These are phyloP conservation scores for Fonsecaea multimorphosa DNA, from an alignment of 2,329 filamentous ascomycete genomes.

Conservation along the genomic window DNA sequence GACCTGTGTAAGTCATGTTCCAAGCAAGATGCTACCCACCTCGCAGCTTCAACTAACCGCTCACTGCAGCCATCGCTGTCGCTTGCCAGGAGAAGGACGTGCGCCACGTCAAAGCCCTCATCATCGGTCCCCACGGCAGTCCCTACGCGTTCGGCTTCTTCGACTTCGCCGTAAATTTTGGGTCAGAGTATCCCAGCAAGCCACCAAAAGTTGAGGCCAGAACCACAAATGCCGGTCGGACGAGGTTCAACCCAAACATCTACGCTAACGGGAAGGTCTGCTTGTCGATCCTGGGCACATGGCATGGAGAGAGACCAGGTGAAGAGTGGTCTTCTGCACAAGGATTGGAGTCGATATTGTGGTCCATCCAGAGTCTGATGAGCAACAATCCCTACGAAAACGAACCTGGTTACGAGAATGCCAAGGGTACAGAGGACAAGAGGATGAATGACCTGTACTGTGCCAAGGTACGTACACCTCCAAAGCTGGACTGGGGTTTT, in stretches of 20 bases:
- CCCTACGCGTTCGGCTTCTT: constrained; percentile 98
- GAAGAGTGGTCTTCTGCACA: constrained; percentile 98
- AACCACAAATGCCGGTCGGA: constrained; percentile 87
- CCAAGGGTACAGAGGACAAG: constrained; percentile 71
- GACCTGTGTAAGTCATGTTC: constrained; percentile 73
- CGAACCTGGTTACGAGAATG: constrained; percentile 88
- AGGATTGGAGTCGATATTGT: constrained; percentile 88
- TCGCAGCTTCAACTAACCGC: constrained; percentile 25
- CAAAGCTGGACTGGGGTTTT: neutral
- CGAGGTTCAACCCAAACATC: constrained; percentile 96
- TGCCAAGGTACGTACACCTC: constrained; percentile 67
- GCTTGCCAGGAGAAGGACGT: constrained; percentile 88
- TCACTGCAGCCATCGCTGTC: constrained; percentile 70
- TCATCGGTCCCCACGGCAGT: constrained; percentile 90
- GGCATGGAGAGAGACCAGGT: constrained; percentile 78
- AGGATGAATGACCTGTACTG: constrained; percentile 76
- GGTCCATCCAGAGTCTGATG: constrained; percentile 97
- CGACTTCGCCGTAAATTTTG: constrained; percentile 66
- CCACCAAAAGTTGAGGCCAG: constrained; percentile 67
- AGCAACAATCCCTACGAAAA: constrained; percentile 93
- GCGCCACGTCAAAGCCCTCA: constrained; percentile 82
- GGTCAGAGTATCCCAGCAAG: constrained; percentile 74
- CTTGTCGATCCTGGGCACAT: constrained; percentile 93
- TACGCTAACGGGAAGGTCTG: constrained; percentile 92
- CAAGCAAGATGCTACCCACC: neutral